Base-by-base conservation (phyloP, 23 red algal genomes). In the Rhodosorus marinus region DNA sequence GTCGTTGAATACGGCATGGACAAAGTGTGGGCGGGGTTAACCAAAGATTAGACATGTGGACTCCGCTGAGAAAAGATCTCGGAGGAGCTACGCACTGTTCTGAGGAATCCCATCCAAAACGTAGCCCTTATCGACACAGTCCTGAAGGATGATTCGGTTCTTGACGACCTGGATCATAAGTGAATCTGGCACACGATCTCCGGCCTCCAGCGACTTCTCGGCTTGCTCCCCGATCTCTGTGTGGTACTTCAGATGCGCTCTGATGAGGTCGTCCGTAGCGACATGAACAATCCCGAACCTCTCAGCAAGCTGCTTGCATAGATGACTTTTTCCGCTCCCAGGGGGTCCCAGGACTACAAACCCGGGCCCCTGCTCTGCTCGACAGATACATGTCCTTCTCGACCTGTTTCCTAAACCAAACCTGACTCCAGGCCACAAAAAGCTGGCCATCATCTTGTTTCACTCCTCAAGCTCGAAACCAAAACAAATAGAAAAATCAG, bases 71-170 rank as follows among this genome's bases (percentile, higher is more conserved):
- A n/a, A 31, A 33, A 17, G n/a, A 25, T 33, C 54, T 14, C 6
- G 5, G 14, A 59, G 29, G 25, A 21, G 6, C 5, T 6, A 17
- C 54, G 45, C n/a, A 14, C 32, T 36, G 32, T 35, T 31, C 25
- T n/a, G 67, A 11, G 86, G 86, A 57, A 93, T 83, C 1, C 86
- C 86, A 36, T 93, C 86, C 8, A 82, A 38, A 11, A 93, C 32
- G 21, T 66, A 93, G 19, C 86, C 86, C 24, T 66, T 52, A 22
- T 69, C 33, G 24, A 29, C 46, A 38, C 76, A 82, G 43, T 93
- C 86, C 5, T 59, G 60, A 59, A 74, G 69, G 31, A 41, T 6
- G 34, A 93, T 45, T 32, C 86, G 42, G 14, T 82, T 70, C 9
- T 83, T 27, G 20, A 93, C 72, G 40, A 81, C 65, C 0, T 72